Percentiles rank a stretch among this genome's conserved stretches.
Evolutionary conservation across 1,139 yeast genomes (phyloP).

Genomic region (Suhomyces yuchorum): DNA sequence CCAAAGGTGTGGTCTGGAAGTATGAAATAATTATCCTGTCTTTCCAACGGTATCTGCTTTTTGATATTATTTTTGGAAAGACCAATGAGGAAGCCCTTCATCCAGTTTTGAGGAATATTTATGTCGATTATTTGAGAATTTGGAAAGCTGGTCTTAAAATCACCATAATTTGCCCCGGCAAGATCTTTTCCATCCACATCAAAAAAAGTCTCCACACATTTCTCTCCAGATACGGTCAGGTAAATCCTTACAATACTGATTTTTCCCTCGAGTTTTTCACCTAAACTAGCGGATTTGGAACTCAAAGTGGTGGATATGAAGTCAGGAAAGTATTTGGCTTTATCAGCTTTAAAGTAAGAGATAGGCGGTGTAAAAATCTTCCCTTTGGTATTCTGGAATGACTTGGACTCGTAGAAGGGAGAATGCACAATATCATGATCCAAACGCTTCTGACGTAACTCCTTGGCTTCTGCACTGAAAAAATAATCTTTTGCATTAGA

Average conservation of each 20-base stretch:
- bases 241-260: conserved; percentile 66
- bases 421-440: conserved; percentile 82
- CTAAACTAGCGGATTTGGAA: conserved; percentile 38
- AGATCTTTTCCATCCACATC: conserved; percentile 40
- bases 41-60: conserved; percentile 45
- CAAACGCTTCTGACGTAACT: conserved; percentile 55
- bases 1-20: conserved; percentile 65
- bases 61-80: conserved; percentile 50
- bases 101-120: conserved; percentile 68
- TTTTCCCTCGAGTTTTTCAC: conserved; percentile 45
- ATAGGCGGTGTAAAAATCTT: conserved; percentile 81
- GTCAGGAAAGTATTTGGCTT: conserved; percentile 84
- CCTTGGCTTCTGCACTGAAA: conserved; percentile 47
- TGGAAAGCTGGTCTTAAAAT: conserved; percentile 44
- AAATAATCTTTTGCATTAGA: conserved; percentile 28
- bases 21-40: conserved; percentile 63
- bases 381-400: conserved; percentile 79
- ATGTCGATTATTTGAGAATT: conserved; percentile 71
- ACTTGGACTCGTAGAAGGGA: conserved; percentile 82
- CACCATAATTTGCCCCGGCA: conserved; percentile 32
- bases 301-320: conserved; percentile 61
- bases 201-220: conserved; percentile 65
- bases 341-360: conserved; percentile 73
- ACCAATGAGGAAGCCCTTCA: conserved; percentile 66
- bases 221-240: conserved; percentile 73